Base-by-base conservation (phyloP, 805 yeast genomes). In the Ogataea degrootiae region DNA sequence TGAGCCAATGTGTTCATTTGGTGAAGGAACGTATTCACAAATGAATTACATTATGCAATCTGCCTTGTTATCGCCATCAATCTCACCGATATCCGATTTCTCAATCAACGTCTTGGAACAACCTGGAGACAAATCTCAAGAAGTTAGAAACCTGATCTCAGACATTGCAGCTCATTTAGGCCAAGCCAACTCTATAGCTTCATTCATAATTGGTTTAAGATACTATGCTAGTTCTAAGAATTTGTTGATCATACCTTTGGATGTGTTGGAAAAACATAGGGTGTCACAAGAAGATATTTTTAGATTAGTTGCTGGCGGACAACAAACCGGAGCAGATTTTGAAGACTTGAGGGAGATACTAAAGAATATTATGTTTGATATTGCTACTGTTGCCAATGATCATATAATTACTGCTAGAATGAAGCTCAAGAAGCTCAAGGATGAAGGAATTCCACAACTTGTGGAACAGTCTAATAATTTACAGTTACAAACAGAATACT, bases 111-210 rank as follows among this genome's bases (percentile, higher is more conserved):
- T 80, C 33, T 62, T 85, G 34, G 80, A 77, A 49, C 59, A 65
- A 22, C 73, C 80, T 39, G 65, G 73, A 0, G 46, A 52, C 51
- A 78, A 75, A 49, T 41, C 57, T 0, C 46, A 46, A 7, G 43
- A 43, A 8, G 39, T 62, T 15, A 49, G 60, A 38, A 63, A 64
- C 16, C 54, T 62, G 5, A 66, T 80, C 8, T 73, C 80, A 34
- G 87, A 85, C 50, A 75, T 83, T 9, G 76, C 81, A 11, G 94
- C 95, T 0, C 96, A 87, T 65, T 66, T 88, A 36, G 96, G 96
- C 6, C 95, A 88, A 62, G 87, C 94, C 1, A 77, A 84, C 0
- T 83, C 90, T 0, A 72, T 88, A 12, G 82, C 88, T 1, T 74
- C 85, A 2, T 72, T 79, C 64, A 71, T 88, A 14, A 67, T 84